Conservation (phyloP, 805 yeast species). For the Yarrowia sp. region DNA sequence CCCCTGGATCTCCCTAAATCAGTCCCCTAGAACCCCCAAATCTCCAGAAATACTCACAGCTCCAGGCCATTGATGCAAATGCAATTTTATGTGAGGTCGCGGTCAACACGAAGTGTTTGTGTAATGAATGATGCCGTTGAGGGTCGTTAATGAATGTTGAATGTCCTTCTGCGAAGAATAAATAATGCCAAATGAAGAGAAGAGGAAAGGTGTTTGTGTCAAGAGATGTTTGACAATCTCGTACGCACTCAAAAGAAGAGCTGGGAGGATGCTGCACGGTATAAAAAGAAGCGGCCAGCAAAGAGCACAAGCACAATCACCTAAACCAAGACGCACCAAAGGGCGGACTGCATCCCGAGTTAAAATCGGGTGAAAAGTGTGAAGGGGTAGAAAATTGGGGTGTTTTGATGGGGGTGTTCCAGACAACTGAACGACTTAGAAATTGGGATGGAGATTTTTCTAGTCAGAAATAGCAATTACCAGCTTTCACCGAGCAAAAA, state of each 20-base stretch:
- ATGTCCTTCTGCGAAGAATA: not conserved
- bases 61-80: conserved; percentile 27
- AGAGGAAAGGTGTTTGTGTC: conserved; percentile 16
- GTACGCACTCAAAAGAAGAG: conserved; percentile 19
- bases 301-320: conserved; percentile 14
- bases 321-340: conserved; percentile 22
- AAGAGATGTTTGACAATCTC: conserved; percentile 20
- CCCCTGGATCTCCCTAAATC: too few species aligned
- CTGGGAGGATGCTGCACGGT: conserved; percentile 24
- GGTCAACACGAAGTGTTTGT: conserved; percentile 5
- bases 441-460: too few species aligned
- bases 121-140: conserved; percentile 11
- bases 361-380: conserved; percentile 8
- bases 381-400: too few species aligned
- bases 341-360: conserved; percentile 21
- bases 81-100: conserved; percentile 19
- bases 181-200: conserved; percentile 16
- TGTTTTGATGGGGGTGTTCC: too few species aligned
- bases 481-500: too few species aligned
- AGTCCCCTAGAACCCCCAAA: too few species aligned
- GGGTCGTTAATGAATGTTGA: conserved; percentile 21
- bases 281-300: conserved; percentile 22
- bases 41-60: conserved; percentile 3
- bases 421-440: too few species aligned
- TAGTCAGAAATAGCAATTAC: too few species aligned